A percentile compares a stretch with the other conserved stretches of the same genome.
Evolutionary conservation across 352 stramenopile species (phyloP).

Genomic region (Globisporangium radiosum): DNA sequence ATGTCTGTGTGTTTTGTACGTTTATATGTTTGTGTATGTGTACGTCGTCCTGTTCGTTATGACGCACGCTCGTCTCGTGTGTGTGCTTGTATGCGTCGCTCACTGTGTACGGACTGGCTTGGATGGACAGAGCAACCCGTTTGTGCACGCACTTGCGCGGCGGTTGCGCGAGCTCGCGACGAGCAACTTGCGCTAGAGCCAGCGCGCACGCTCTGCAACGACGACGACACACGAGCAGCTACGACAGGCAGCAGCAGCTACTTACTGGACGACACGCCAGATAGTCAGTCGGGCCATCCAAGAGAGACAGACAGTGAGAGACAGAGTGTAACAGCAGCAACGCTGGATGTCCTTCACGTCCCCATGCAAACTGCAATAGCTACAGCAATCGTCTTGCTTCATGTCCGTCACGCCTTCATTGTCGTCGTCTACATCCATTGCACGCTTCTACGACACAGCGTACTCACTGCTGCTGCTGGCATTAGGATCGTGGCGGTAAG

Average conservation of each 20-base stretch:
- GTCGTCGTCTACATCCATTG: background rate
- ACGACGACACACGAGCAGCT: too few relatives aligned
- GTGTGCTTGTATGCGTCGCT: background rate
- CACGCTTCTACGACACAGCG: background rate
- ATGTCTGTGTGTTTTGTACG: background rate
- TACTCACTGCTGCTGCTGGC: too few relatives aligned
- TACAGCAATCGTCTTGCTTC: background rate
- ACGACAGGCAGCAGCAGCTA: too few relatives aligned
- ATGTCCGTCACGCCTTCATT: background rate
- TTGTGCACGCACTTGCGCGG: slow-evolving; percentile 63
- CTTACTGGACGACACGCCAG: background rate
- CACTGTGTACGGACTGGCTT: too few relatives aligned
- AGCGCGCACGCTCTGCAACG: background rate
- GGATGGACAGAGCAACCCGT: slow-evolving; percentile 41
- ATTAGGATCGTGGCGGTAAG: slow-evolving; percentile 10
- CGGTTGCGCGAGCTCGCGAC: slow-evolving; percentile 53
- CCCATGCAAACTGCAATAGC: background rate
- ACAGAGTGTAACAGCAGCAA: too few relatives aligned
- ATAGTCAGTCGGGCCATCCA: background rate
- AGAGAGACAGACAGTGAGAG: background rate
- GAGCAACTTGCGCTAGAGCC: slow-evolving; percentile 6
- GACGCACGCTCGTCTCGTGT: slow-evolving; percentile 7
- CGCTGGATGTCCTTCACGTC: too few relatives aligned
- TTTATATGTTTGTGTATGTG: background rate
- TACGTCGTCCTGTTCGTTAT: slow-evolving; percentile 1